phyloP scores from a whole-genome alignment of 2,329 filamentous ascomycete genomes.

The Fusarium pininemorale region DNA sequence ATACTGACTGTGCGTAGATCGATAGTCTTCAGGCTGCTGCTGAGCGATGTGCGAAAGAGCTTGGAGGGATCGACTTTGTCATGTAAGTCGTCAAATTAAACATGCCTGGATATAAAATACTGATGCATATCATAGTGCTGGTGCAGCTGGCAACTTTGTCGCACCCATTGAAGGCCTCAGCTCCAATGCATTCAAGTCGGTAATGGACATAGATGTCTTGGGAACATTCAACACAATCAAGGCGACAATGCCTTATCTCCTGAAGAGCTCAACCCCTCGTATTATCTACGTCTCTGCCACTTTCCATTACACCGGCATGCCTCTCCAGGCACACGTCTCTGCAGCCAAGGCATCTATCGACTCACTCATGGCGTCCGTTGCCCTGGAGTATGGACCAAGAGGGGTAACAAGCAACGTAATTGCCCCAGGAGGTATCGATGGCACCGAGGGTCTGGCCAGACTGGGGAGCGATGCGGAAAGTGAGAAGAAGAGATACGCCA shows the following conservation, averaged over 20 bases:
- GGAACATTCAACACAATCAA: conserved; percentile 96
- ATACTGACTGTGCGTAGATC: conserved; percentile 31
- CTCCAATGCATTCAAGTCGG: conserved; percentile 90
- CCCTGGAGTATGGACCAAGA: conserved; percentile 88
- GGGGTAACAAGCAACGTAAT: conserved; percentile 91
- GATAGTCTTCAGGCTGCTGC: conserved; percentile 68
- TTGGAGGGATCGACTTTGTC: conserved; percentile 90
- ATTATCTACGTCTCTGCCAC: conserved; percentile 92
- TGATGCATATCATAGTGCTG: conserved; percentile 67
- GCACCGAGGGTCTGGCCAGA: conserved; percentile 82
- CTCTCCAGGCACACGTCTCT: conserved; percentile 87
- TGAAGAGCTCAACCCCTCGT: conserved; percentile 78
- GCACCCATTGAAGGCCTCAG: conserved; percentile 83
- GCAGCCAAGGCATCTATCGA: conserved; percentile 94
- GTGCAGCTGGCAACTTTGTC: conserved; percentile 95
- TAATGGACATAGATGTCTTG: conserved; percentile 95
- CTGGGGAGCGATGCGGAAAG: conserved; percentile 55
- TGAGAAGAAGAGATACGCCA: conserved; percentile 47
- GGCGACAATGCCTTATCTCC: conserved; percentile 83
- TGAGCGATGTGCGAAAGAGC: conserved; percentile 79
- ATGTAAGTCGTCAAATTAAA: conserved; percentile 68
- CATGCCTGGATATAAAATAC: background rate
- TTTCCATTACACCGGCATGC: conserved; percentile 88
- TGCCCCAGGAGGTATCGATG: conserved; percentile 84
- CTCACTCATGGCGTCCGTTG: conserved; percentile 79